These are phyloP conservation scores for Sporopachydermia lactativora DNA, from an alignment of 805 yeast species.

Conservation along the genomic window DNA sequence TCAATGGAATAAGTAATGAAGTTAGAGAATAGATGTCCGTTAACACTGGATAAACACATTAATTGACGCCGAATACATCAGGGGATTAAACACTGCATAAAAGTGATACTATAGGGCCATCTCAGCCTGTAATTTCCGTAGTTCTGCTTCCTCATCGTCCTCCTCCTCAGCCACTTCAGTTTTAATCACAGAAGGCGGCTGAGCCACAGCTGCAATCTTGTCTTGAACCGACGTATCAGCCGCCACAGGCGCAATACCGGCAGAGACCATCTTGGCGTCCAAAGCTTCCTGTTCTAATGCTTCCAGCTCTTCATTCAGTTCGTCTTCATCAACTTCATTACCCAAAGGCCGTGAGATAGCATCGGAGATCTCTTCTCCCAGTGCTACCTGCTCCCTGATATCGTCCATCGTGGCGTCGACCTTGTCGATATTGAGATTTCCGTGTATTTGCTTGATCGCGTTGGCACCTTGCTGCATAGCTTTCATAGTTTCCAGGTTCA, in stretches of 20 bases:
- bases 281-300: slow-evolving; percentile 72
- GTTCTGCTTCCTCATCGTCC: slow-evolving; percentile 29
- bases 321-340: slow-evolving; percentile 64
- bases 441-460: slow-evolving; percentile 94
- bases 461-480: slow-evolving; percentile 97
- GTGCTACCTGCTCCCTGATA: slow-evolving; percentile 89
- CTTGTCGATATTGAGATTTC: slow-evolving; percentile 88
- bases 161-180: slow-evolving; percentile 17
- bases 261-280: slow-evolving; percentile 40
- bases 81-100: too few species aligned
- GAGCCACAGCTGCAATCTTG: slow-evolving; percentile 7
- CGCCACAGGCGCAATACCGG: slow-evolving; percentile 24
- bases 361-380: slow-evolving; percentile 89
- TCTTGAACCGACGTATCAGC: slow-evolving; percentile 4
- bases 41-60: too few species aligned
- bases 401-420: slow-evolving; percentile 98
- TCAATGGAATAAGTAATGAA: too few species aligned
- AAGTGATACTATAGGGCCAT: slow-evolving; percentile 26
- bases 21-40: too few species aligned
- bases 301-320: slow-evolving; percentile 87
- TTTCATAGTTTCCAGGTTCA: slow-evolving; percentile 95
- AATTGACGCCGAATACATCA: too few species aligned
- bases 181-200: slow-evolving; percentile 12
- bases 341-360: slow-evolving; percentile 93
- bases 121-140: slow-evolving; percentile 27